Evolutionary conservation across 129 eudicot genomes (phyloP), one percentile per base, ranked within the genome.

Genomic region (Chrysanthemum makinoi): DNA sequence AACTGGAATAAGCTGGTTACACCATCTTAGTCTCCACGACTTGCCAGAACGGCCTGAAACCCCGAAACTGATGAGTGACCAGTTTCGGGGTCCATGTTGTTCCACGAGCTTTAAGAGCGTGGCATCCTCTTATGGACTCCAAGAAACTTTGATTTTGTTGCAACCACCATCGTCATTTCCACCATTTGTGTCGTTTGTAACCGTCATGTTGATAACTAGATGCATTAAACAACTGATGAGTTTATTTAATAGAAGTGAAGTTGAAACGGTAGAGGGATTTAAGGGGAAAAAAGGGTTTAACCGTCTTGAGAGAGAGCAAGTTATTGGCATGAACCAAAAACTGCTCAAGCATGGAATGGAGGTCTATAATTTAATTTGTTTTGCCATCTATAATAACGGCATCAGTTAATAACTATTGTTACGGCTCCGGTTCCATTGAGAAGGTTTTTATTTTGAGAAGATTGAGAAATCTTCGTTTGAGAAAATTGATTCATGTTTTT

Each of bases 121-220:
- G 0, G 82, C 84, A 50, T 90, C 96, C 67, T 90, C 95, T 44
- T 87, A 68, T 0, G 88, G 82, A 18, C 79, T 87, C 96, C 96
- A 90, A 1, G 96, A 85, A 3, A 91, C 96, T 59, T 85, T 90
- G 49, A 80, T 77, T 44, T 70, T 85, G 64, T 5, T 60, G 15
- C 2, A 12, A 8, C 6, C 44, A 19, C 43, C 35, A 30, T 30
- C 35, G 1, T 4, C 6, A 4, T 30, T 30, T 30, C 15, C 44
- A 19, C 43, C 44, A 48, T 17, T 28, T 61, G 14, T 28, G 48
- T 6, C 48, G 9, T 44, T 19, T 11, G 62, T 14, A n/a, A 55
- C n/a, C 9, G 47, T 17, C 66, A 61, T 61, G 30, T 20, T 16
- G 0, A 6, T 12, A 28, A 61, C 18, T 5, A 9, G 17, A 61